A percentile compares a stretch with the other conserved stretches of the same genome.
Evolutionary conservation across 345 rosid genomes (phyloP).

Genomic region (Ceriops zippeliana): DNA sequence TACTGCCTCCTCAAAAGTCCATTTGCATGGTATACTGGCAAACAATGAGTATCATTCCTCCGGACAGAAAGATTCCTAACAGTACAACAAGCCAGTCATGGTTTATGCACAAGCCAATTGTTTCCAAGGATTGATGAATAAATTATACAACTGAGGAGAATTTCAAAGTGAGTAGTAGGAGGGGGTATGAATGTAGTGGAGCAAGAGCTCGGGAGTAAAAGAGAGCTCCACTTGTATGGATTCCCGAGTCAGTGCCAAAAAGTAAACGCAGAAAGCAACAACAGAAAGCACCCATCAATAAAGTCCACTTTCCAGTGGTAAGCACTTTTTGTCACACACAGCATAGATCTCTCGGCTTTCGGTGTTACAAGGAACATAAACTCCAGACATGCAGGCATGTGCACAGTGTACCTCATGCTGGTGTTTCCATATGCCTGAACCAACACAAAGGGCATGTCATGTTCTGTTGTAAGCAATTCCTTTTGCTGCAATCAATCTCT

Average conservation of each 20-base stretch:
- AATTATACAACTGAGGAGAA: too few relatives aligned
- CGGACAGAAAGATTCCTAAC: too few relatives aligned
- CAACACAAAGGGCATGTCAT: background rate
- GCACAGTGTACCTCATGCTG: background rate
- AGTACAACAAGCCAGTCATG: too few relatives aligned
- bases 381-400: too few relatives aligned
- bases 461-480: background rate
- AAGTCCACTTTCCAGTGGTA: background rate
- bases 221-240: background rate
- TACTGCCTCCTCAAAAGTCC: too few relatives aligned
- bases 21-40: too few relatives aligned
- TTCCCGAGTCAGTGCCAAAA: background rate
- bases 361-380: too few relatives aligned
- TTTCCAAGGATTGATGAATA: too few relatives aligned
- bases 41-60: too few relatives aligned
- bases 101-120: too few relatives aligned
- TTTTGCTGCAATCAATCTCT: background rate
- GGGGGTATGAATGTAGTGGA: too few relatives aligned
- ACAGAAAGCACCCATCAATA: slow-evolving; percentile 1
- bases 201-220: background rate
- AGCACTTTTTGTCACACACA: background rate
- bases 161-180: too few relatives aligned
- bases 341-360: slow-evolving; percentile 12
- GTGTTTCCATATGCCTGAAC: slow-evolving; percentile 11
- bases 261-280: slow-evolving; percentile 3